phyloP scores from a whole-genome alignment of 371 early-diverging fungal genomes.

The Chytridium lagenaria region DNA sequence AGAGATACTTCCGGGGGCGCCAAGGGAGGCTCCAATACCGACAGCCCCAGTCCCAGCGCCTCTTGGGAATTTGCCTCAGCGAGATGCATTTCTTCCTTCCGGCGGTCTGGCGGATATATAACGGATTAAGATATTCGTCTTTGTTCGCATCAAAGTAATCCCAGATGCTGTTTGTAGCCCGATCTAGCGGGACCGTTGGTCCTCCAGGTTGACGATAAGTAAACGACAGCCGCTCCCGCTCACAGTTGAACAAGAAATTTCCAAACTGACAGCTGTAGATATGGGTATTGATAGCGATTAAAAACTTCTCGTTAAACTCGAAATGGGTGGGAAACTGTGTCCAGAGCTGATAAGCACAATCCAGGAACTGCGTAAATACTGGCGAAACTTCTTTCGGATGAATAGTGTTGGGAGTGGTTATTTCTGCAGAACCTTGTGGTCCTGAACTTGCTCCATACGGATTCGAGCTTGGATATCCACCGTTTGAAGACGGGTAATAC shows the following conservation, averaged over 20 bases:
- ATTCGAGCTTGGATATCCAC: slow-evolving; percentile 2
- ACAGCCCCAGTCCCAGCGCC: slow-evolving; percentile 21
- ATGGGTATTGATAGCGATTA: slow-evolving; percentile 82
- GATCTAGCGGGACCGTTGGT: slow-evolving; percentile 22
- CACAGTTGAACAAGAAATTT: slow-evolving; percentile 89
- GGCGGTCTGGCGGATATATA: slow-evolving; percentile 41
- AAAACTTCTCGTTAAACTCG: slow-evolving; percentile 86
- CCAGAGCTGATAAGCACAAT: slow-evolving; percentile 91
- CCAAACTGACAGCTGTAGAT: slow-evolving; percentile 92
- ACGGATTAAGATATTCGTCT: slow-evolving; percentile 51
- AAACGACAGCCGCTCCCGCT: slow-evolving; percentile 67
- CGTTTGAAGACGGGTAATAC: neutral
- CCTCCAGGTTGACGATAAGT: slow-evolving; percentile 17
- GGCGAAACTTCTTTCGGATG: slow-evolving; percentile 84
- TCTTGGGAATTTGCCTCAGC: neutral
- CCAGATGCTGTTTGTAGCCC: slow-evolving; percentile 79
- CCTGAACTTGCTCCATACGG: slow-evolving; percentile 17
- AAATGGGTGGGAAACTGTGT: slow-evolving; percentile 87
- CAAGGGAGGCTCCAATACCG: neutral
- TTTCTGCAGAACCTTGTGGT: slow-evolving; percentile 41
- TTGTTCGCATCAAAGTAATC: slow-evolving; percentile 70
- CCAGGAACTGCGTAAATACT: slow-evolving; percentile 94
- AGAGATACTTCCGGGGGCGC: slow-evolving; percentile 32
- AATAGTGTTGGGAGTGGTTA: slow-evolving; percentile 38
- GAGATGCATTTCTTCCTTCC: slow-evolving; percentile 2